Percentiles rank a stretch among this genome's conserved stretches.
Evolutionary conservation across 495 filamentous ascomycete species (phyloP).

Genomic region (Hamigera avellanea): DNA sequence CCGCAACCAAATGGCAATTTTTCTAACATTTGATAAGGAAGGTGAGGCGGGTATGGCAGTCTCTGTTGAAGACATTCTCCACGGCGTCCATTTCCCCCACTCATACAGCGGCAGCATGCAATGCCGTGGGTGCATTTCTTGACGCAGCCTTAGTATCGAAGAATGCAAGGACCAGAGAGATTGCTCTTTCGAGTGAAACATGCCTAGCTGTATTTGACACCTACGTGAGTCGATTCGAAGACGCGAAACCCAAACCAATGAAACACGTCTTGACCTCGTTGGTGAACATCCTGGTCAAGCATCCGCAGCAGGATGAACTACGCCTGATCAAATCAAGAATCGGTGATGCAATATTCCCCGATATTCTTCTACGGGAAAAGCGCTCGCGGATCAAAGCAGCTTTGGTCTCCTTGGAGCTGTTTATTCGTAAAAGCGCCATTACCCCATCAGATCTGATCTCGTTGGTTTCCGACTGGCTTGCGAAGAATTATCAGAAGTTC

Average conservation of each 20-base stretch:
- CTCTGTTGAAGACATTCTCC: constrained; percentile 25
- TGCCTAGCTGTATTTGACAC: constrained; percentile 54
- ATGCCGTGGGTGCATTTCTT: constrained; percentile 35
- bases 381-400: constrained; percentile 29
- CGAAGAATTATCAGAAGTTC: constrained; percentile 19
- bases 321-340: constrained; percentile 11
- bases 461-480: constrained; percentile 21
- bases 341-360: constrained; percentile 18
- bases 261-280: constrained; percentile 57
- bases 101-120: constrained; percentile 33
- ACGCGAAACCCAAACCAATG: constrained; percentile 62
- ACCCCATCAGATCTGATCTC: constrained; percentile 18
- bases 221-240: constrained; percentile 63
- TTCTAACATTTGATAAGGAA: constrained; percentile 16
- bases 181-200: constrained; percentile 36
- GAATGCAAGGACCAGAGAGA: constrained; percentile 15
- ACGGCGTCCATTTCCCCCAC: constrained; percentile 23
- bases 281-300: constrained; percentile 36
- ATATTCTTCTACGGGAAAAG: constrained; percentile 28
- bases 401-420: constrained; percentile 29
- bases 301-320: constrained; percentile 24
- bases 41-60: constrained; percentile 25
- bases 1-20: no score
- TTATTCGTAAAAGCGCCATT: constrained; percentile 28
- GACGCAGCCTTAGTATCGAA: constrained; percentile 30